These are phyloP conservation scores for Asterionellopsis glacialis DNA, from an alignment of 108 stramenopile genomes.

Conservation along the genomic window DNA sequence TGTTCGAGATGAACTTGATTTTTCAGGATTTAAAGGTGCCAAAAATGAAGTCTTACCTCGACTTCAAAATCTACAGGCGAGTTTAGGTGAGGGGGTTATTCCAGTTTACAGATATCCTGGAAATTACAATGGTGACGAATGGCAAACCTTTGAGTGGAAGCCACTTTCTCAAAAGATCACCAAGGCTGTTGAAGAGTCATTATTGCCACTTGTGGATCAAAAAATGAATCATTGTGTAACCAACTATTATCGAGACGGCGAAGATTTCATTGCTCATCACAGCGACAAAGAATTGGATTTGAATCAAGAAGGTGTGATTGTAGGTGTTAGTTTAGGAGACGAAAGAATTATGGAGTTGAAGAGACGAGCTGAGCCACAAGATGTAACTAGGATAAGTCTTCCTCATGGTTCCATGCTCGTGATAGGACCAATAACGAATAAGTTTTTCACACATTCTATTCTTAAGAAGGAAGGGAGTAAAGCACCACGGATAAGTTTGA, in stretches of 20 bases:
- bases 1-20: slow-evolving; percentile 43
- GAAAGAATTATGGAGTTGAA: slow-evolving; percentile 56
- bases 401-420: slow-evolving; percentile 76
- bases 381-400: slow-evolving; percentile 44
- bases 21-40: slow-evolving; percentile 67
- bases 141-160: slow-evolving; percentile 63
- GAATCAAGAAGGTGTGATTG: slow-evolving; percentile 65
- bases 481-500: slow-evolving; percentile 52
- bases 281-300: slow-evolving; percentile 75
- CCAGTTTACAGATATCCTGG: slow-evolving; percentile 76
- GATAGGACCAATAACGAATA: slow-evolving; percentile 61
- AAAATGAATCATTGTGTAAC: slow-evolving; percentile 79
- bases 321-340: slow-evolving; percentile 59
- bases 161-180: slow-evolving; percentile 48
- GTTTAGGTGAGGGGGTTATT: slow-evolving; percentile 29
- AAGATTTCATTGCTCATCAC: slow-evolving; percentile 69
- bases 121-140: slow-evolving; percentile 68
- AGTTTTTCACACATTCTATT: slow-evolving; percentile 66
- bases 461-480: slow-evolving; percentile 29
- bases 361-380: slow-evolving; percentile 47
- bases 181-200: slow-evolving; percentile 47
- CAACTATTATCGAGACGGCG: slow-evolving; percentile 68
- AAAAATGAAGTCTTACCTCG: slow-evolving; percentile 52
- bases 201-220: slow-evolving; percentile 55
- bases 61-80: slow-evolving; percentile 74